Percentiles rank a stretch among this genome's conserved stretches.
Conservation (phyloP, 1,284 basidiomycete species). For the Marasmius tenuissimus region DNA sequence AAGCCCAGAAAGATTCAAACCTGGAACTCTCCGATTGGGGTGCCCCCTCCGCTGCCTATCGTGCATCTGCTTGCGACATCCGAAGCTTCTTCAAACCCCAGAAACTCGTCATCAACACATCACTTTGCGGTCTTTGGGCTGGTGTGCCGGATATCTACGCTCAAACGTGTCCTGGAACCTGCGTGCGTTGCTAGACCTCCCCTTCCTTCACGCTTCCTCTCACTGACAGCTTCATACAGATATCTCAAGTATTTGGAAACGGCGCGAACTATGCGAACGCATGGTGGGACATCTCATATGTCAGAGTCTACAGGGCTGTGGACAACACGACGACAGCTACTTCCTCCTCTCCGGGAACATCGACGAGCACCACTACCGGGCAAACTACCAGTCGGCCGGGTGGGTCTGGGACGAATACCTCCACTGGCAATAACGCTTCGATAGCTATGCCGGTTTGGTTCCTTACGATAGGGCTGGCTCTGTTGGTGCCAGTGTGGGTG, state of each 20-base stretch:
- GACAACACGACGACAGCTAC: neutral
- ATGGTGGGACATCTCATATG: neutral
- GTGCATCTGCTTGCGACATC: slow-evolving; percentile 43
- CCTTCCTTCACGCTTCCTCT: too few relatives aligned
- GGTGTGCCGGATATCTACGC: slow-evolving; percentile 12
- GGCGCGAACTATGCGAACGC: neutral
- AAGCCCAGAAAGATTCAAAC: slow-evolving; percentile 29
- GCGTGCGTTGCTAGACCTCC: neutral
- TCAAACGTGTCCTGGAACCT: slow-evolving; percentile 9
- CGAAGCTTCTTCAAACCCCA: slow-evolving; percentile 55
- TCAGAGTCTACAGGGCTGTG: neutral
- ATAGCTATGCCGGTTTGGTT: too few relatives aligned
- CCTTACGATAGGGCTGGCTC: too few relatives aligned
- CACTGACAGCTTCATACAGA: neutral
- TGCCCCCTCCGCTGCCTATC: slow-evolving; percentile 56
- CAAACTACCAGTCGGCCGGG: too few relatives aligned
- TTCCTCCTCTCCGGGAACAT: too few relatives aligned
- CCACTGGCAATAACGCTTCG: too few relatives aligned
- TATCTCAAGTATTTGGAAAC: neutral
- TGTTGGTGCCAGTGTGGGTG: too few relatives aligned
- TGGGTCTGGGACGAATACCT: too few relatives aligned
- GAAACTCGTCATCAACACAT: slow-evolving; percentile 49
- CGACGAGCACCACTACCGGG: too few relatives aligned
- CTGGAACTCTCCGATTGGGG: slow-evolving; percentile 60
- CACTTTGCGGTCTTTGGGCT: slow-evolving; percentile 50